A percentile compares a stretch with the other conserved stretches of the same genome.
Conservation (phyloP, 306 rosid genomes). For the Corylus americana region DNA sequence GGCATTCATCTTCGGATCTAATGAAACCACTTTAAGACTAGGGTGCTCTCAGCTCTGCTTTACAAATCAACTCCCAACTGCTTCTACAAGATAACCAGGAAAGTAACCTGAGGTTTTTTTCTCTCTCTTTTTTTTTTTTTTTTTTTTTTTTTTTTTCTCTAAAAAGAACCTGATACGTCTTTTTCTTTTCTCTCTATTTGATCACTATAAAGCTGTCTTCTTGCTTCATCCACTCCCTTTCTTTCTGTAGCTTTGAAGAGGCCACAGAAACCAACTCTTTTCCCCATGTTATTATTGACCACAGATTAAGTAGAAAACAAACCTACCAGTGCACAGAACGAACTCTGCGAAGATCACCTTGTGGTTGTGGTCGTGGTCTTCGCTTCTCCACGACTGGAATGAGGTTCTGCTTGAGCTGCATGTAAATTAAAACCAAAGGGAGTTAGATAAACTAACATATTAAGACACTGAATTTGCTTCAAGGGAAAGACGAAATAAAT, state of each 20-base stretch:
- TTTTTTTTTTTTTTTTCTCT: too few relatives aligned
- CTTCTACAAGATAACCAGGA: constrained; percentile 8
- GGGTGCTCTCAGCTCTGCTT: constrained; percentile 10
- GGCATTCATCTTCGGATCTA: constrained; percentile 6
- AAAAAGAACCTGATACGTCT: background rate
- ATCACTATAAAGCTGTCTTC: constrained; percentile 6
- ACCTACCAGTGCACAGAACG: constrained; percentile 46
- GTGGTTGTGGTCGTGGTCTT: constrained; percentile 33
- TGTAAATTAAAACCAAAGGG: background rate
- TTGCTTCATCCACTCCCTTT: background rate
- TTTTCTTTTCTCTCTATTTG: background rate
- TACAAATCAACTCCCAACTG: constrained; percentile 18
- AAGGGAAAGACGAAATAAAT: background rate
- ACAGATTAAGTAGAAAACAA: constrained; percentile 22
- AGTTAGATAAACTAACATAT: background rate
- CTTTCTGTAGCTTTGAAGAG: constrained; percentile 21
- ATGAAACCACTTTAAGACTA: background rate
- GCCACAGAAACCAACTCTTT: constrained; percentile 5
- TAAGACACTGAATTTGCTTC: too few relatives aligned
- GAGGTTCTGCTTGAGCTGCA: constrained; percentile 59
- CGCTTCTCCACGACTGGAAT: constrained; percentile 55
- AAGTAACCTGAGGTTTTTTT: background rate
- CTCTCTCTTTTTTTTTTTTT: background rate
- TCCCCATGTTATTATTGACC: background rate
- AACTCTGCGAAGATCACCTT: constrained; percentile 45